Percentiles rank a stretch among this genome's conserved stretches.
phyloP scores from a whole-genome alignment of 768 basidiomycete species.

The Cubamyces sp. region DNA sequence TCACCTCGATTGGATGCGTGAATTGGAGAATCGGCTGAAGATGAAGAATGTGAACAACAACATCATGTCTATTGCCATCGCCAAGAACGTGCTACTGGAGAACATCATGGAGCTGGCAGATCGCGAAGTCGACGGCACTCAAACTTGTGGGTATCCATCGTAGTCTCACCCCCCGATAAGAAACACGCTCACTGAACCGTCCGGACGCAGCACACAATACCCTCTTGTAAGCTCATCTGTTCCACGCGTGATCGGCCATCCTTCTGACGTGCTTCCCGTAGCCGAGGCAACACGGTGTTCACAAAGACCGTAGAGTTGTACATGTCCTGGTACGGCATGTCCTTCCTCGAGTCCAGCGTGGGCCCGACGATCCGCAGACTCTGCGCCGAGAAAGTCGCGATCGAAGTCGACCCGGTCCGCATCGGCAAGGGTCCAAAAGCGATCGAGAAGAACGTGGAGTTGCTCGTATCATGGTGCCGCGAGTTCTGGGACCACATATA shows the following conservation, averaged over 20 bases:
- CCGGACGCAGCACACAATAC: slow-evolving; percentile 66
- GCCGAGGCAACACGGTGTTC: slow-evolving; percentile 57
- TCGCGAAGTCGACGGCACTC: slow-evolving; percentile 70
- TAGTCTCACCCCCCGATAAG: too few relatives aligned
- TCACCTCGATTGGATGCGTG: slow-evolving; percentile 74
- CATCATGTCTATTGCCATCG: slow-evolving; percentile 70
- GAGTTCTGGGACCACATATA: slow-evolving; percentile 86
- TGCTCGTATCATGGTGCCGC: slow-evolving; percentile 76
- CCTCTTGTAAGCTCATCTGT: slow-evolving; percentile 51
- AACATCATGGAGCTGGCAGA: slow-evolving; percentile 72
- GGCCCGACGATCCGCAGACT: slow-evolving; percentile 71
- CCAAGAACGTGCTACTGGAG: slow-evolving; percentile 64
- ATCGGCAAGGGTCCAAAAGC: slow-evolving; percentile 64
- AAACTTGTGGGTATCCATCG: slow-evolving; percentile 54
- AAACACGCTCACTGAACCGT: background rate
- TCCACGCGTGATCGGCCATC: slow-evolving; percentile 27
- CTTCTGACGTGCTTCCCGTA: slow-evolving; percentile 31
- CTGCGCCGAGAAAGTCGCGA: slow-evolving; percentile 70
- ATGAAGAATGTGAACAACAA: slow-evolving; percentile 64
- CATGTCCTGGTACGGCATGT: slow-evolving; percentile 81
- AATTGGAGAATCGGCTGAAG: slow-evolving; percentile 68
- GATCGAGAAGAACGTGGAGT: slow-evolving; percentile 67
- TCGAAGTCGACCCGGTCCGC: slow-evolving; percentile 82
- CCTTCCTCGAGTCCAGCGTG: slow-evolving; percentile 80
- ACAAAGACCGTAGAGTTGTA: slow-evolving; percentile 73